A percentile compares a stretch with the other conserved stretches of the same genome.
Evolutionary conservation across 2,329 filamentous ascomycete species (phyloP).

Genomic region (Trichothecium roseum): DNA sequence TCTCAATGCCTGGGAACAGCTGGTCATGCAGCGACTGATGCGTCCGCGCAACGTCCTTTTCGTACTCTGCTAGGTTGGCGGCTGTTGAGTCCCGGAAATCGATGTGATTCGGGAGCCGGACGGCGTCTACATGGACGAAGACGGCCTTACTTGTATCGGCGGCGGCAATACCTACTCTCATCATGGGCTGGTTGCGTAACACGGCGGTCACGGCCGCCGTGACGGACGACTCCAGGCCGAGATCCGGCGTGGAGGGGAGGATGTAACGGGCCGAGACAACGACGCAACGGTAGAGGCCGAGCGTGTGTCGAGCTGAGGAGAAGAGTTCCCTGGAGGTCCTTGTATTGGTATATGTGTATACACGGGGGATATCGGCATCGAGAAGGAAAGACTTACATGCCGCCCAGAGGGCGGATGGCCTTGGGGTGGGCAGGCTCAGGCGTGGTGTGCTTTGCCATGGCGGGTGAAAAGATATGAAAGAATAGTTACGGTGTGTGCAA

Average conservation of each 20-base stretch:
- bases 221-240: constrained; percentile 11
- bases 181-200: constrained; percentile 30
- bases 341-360: constrained; percentile 15
- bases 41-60: constrained; percentile 18
- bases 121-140: constrained; percentile 30
- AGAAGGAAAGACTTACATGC: constrained; percentile 11
- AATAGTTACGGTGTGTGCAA: no score
- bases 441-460: no score
- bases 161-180: constrained; percentile 36
- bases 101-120: constrained; percentile 34
- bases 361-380: background rate
- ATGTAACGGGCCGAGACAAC: constrained; percentile 33
- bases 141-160: constrained; percentile 31
- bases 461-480: no score
- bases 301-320: constrained; percentile 32
- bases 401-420: constrained; percentile 14
- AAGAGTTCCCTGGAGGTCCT: constrained; percentile 28
- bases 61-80: constrained; percentile 13
- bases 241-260: constrained; percentile 3
- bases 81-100: constrained; percentile 19
- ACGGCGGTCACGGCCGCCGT: constrained; percentile 27
- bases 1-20: constrained; percentile 27
- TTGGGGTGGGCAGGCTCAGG: constrained; percentile 1
- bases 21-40: constrained; percentile 29
- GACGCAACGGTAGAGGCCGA: constrained; percentile 38